Conservation (phyloP, 1,284 basidiomycete genomes). For the Filobasidium uniguttulatum region DNA sequence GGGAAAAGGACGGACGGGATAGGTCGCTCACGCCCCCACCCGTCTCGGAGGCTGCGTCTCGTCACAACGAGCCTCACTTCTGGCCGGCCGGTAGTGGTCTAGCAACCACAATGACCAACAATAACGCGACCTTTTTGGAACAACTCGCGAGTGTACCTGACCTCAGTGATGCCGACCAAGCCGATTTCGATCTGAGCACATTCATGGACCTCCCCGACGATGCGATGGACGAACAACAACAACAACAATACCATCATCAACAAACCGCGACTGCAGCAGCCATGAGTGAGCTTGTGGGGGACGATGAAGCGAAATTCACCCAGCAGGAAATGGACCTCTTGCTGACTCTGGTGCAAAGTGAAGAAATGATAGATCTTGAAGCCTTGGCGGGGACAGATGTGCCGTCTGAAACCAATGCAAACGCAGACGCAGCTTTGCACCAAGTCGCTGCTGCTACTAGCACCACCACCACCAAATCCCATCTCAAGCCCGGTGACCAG, state of each 20-base stretch:
- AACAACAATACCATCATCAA: background rate
- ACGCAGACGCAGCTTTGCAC: constrained; percentile 1
- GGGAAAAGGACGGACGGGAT: background rate
- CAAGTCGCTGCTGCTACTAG: too few relatives aligned
- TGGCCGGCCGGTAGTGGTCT: background rate
- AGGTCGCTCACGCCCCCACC: background rate
- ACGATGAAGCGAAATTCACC: constrained; percentile 10
- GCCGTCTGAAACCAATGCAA: background rate
- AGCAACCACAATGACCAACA: too few relatives aligned
- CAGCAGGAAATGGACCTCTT: constrained; percentile 12
- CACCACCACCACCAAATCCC: too few relatives aligned
- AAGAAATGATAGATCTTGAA: constrained; percentile 9
- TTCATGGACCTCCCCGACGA: constrained; percentile 1
- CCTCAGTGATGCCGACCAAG: constrained; percentile 6
- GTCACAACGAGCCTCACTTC: background rate
- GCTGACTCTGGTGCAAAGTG: constrained; percentile 6
- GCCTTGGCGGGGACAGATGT: background rate
- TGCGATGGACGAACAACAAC: background rate
- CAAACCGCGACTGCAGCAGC: background rate
- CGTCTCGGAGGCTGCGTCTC: background rate
- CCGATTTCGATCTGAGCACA: constrained; percentile 10
- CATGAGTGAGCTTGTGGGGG: constrained; percentile 1
- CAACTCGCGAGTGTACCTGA: constrained; percentile 1
- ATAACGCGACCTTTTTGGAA: background rate
- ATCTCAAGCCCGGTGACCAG: constrained; percentile 2